These are phyloP conservation scores for Mariannaea sp. DNA, from an alignment of 2,329 filamentous ascomycete genomes.

Conservation along the genomic window DNA sequence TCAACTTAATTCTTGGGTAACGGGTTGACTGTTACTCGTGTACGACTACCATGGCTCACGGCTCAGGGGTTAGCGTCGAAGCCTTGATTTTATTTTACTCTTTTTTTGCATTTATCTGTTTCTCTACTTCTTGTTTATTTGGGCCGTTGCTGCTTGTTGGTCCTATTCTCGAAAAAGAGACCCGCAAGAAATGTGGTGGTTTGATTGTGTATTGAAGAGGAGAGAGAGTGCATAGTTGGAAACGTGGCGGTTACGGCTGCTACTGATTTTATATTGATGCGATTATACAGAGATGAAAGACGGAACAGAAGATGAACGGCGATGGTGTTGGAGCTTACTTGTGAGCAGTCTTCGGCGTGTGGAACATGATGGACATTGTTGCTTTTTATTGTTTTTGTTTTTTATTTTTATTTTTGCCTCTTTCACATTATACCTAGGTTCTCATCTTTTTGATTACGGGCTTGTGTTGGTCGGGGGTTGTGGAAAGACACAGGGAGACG, in stretches of 20 bases:
- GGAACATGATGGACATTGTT: slow-evolving; percentile 27
- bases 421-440: slow-evolving; percentile 38
- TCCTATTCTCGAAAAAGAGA: slow-evolving; percentile 24
- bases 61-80: slow-evolving; percentile 33
- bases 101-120: slow-evolving; percentile 9
- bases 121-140: slow-evolving; percentile 1
- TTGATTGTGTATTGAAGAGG: slow-evolving; percentile 16
- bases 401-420: slow-evolving; percentile 22
- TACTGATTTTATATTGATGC: slow-evolving; percentile 16
- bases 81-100: slow-evolving; percentile 26
- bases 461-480: slow-evolving; percentile 13
- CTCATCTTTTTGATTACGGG: slow-evolving; percentile 1
- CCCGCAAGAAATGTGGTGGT: slow-evolving; percentile 20
- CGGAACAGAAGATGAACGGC: background rate
- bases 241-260: slow-evolving; percentile 21
- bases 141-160: slow-evolving; percentile 18
- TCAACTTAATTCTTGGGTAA: slow-evolving; percentile 40
- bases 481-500: background rate
- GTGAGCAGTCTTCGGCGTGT: slow-evolving; percentile 28
- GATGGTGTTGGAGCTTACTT: slow-evolving; percentile 10
- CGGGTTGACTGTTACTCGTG: slow-evolving; percentile 40
- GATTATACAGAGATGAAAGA: slow-evolving; percentile 14
- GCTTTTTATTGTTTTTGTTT: slow-evolving; percentile 18
- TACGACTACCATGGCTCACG: slow-evolving; percentile 40
- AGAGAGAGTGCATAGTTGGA: slow-evolving; percentile 15